Evolutionary conservation across 208 protist species (phyloP).

Genomic region (Acanthamoeba royreba): DNA sequence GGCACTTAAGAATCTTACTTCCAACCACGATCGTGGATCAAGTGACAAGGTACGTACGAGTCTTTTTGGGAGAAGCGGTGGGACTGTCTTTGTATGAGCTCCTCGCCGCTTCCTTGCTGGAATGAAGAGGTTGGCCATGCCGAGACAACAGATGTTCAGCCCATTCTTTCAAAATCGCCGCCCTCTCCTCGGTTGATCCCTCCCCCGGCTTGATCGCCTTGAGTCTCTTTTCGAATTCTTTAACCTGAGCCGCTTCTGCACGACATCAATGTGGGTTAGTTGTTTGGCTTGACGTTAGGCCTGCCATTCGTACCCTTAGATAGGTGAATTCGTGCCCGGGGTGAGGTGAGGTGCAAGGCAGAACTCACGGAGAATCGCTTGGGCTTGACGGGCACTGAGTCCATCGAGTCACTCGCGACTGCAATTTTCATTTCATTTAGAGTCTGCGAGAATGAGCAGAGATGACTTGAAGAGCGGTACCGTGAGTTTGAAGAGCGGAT

Average conservation of each 20-base stretch:
- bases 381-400: neutral
- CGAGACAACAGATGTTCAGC: neutral
- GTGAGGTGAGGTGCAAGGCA: neutral
- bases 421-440: neutral
- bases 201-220: neutral
- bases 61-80: neutral
- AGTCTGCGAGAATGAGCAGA: neutral
- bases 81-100: neutral
- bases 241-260: neutral
- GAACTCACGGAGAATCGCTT: neutral
- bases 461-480: neutral
- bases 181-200: neutral
- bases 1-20: too few relatives aligned
- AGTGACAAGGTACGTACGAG: neutral
- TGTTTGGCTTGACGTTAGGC: neutral
- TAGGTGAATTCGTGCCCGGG: neutral
- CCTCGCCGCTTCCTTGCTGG: neutral
- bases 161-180: neutral
- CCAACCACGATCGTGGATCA: too few relatives aligned
- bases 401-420: neutral
- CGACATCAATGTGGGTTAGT: neutral
- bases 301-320: neutral
- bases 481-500: too few relatives aligned
- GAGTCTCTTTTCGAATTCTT: neutral
- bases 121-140: neutral